Evolutionary conservation across 2,329 filamentous ascomycete genomes (phyloP).

Genomic region (Triangularia setosa): DNA sequence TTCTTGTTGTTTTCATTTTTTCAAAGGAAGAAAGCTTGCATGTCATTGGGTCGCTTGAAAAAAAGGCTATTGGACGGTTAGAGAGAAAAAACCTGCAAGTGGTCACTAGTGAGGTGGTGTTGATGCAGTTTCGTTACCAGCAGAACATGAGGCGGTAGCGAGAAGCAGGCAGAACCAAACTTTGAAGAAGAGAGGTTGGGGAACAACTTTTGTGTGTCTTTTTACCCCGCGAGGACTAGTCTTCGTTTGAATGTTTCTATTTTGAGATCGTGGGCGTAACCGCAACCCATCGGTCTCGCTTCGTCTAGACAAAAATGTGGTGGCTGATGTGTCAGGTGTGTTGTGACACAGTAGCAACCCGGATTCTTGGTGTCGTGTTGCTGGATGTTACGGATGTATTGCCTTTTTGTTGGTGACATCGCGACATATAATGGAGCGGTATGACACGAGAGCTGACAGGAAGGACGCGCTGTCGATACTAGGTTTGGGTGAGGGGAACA

Average conservation of each 20-base stretch:
- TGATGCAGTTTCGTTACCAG: not conserved
- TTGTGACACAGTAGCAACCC: not conserved
- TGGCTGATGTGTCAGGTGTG: not conserved
- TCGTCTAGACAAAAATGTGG: not conserved
- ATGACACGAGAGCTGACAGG: not conserved
- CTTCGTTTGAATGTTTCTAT: not conserved
- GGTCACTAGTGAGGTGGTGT: not conserved
- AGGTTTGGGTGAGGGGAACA: not conserved
- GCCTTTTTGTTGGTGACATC: not conserved
- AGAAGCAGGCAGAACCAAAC: not conserved
- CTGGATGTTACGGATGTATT: not conserved
- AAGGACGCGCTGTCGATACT: not conserved
- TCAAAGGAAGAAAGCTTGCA: not conserved
- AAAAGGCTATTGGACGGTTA: not conserved
- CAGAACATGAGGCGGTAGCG: not conserved
- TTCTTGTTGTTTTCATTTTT: not conserved
- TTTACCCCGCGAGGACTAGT: not conserved
- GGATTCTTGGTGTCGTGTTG: not conserved
- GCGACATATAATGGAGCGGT: not conserved
- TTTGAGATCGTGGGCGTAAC: not conserved
- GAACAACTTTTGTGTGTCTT: not conserved
- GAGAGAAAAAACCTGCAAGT: not conserved
- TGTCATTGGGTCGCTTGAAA: not conserved
- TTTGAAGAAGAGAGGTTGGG: not conserved
- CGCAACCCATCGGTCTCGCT: not conserved